Evolutionary conservation across 2,329 filamentous ascomycete genomes (phyloP).

Genomic region (Beauveria rudraprayagi): DNA sequence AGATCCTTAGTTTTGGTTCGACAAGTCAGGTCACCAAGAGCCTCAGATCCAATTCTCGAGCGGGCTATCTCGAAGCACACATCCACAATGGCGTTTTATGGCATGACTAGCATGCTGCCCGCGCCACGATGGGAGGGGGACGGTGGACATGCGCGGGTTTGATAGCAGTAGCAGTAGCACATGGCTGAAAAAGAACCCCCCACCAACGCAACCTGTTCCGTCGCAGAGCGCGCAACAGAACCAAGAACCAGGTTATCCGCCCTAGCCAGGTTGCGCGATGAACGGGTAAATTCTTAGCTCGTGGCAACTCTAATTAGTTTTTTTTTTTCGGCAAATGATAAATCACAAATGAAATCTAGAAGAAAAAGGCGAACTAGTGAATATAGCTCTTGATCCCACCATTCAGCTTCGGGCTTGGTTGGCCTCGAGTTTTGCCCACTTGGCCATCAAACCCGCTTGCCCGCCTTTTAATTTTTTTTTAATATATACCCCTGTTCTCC

Average conservation of each 20-base stretch:
- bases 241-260: background rate
- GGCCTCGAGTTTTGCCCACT: background rate
- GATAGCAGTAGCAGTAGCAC: background rate
- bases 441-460: background rate
- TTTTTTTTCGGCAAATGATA: background rate
- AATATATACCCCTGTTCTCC: background rate
- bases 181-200: background rate
- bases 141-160: too few relatives aligned
- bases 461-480: too few relatives aligned
- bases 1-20: background rate
- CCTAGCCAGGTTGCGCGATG: background rate
- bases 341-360: too few relatives aligned
- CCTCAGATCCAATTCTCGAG: background rate
- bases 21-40: background rate
- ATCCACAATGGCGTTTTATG: constrained; percentile 1
- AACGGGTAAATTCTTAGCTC: background rate
- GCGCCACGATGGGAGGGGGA: too few relatives aligned
- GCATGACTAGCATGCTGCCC: background rate
- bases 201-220: background rate
- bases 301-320: background rate
- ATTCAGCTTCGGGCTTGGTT: background rate
- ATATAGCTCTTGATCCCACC: background rate
- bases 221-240: background rate
- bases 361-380: background rate
- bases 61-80: background rate